Evolutionary conservation across 2,329 filamentous ascomycete species (phyloP).

Genomic region (Ophiosphaerella herpotricha): DNA sequence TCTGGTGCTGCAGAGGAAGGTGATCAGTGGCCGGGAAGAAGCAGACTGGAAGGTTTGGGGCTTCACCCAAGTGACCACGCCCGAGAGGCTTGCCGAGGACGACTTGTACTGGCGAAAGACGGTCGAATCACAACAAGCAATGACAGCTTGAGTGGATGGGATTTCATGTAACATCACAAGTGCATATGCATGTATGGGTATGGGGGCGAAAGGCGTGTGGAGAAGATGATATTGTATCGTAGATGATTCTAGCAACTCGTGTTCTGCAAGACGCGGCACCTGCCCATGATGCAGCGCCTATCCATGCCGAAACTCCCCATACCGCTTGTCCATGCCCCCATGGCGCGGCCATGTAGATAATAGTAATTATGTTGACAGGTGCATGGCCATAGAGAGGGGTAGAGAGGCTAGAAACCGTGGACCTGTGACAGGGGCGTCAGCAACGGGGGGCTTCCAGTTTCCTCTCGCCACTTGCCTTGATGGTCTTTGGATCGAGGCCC

Average conservation of each 20-base stretch:
- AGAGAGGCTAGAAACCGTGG: conserved; percentile 40
- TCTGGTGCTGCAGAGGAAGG: conserved; percentile 62
- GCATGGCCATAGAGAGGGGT: too few relatives aligned
- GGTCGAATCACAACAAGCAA: conserved; percentile 19
- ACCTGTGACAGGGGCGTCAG: conserved; percentile 21
- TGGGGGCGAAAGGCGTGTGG: not conserved
- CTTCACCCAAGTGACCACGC: conserved; percentile 58
- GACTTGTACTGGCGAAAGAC: conserved; percentile 28
- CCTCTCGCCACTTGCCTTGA: conserved; percentile 68
- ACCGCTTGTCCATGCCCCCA: not conserved
- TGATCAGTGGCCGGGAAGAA: conserved; percentile 52
- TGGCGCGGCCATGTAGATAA: too few relatives aligned
- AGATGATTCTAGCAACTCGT: not conserved
- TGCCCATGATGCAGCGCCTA: not conserved
- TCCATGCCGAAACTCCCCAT: not conserved
- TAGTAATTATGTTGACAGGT: too few relatives aligned
- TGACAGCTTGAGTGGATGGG: not conserved
- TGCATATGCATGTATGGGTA: conserved; percentile 8
- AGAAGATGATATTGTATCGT: not conserved
- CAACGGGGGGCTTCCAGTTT: too few relatives aligned
- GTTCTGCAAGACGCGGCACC: not conserved
- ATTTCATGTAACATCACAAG: not conserved
- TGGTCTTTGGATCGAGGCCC: conserved; percentile 92
- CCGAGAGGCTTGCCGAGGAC: conserved; percentile 24
- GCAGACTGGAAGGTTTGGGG: conserved; percentile 68